Percentiles rank a stretch among this genome's conserved stretches.
These are phyloP conservation scores for Barnettozyma hawaiiensis DNA, from an alignment of 1,139 yeast species.

Conservation along the genomic window DNA sequence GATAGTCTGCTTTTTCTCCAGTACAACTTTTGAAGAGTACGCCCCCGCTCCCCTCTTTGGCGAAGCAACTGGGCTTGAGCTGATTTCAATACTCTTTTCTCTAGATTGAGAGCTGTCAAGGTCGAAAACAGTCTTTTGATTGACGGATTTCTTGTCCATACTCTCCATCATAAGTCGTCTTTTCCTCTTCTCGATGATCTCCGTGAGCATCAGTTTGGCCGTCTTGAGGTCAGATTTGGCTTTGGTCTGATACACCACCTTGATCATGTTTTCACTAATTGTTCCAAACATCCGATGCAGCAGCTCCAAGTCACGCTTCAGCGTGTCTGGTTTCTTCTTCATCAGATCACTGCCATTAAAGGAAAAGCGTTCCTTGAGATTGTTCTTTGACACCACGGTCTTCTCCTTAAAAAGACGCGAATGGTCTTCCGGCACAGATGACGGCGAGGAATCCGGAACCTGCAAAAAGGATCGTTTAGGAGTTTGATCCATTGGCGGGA, in stretches of 20 bases:
- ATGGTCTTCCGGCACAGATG: constrained; percentile 12
- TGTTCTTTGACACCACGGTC: constrained; percentile 14
- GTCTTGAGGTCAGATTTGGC: constrained; percentile 47
- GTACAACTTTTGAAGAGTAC: constrained; percentile 47
- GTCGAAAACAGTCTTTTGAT: not conserved
- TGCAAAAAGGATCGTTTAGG: constrained; percentile 30
- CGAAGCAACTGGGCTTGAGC: constrained; percentile 23
- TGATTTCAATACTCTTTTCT: constrained; percentile 14
- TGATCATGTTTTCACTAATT: constrained; percentile 45
- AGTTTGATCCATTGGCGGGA: constrained; percentile 3
- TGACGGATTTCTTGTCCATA: not conserved
- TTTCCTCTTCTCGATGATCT: constrained; percentile 26
- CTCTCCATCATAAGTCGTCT: constrained; percentile 12
- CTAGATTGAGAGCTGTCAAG: not conserved
- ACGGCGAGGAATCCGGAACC: constrained; percentile 44
- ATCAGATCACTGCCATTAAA: constrained; percentile 26
- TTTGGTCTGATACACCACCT: constrained; percentile 56
- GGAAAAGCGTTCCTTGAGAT: constrained; percentile 30
- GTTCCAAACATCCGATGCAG: constrained; percentile 44
- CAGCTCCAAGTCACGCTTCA: constrained; percentile 37
- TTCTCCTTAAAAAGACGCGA: constrained; percentile 17
- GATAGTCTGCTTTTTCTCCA: constrained; percentile 49
- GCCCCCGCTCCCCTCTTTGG: constrained; percentile 22
- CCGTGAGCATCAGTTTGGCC: constrained; percentile 44
- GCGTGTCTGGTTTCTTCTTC: constrained; percentile 8